These are phyloP conservation scores for Yamadazyma ubonensis DNA, from an alignment of 805 yeast species.

Conservation along the genomic window DNA sequence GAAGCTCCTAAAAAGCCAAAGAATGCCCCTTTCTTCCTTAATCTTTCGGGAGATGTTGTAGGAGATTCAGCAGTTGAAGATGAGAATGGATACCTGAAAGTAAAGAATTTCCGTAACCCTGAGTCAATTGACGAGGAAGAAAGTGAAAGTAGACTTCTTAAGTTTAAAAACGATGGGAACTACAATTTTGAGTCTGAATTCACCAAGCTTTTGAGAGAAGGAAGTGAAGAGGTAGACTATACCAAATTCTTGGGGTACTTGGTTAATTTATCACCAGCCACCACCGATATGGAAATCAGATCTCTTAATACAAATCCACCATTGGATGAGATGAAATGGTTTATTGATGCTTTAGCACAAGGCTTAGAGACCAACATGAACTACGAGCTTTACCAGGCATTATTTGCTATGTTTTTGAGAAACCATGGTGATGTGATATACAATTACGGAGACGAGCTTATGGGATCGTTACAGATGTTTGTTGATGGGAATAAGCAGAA, in stretches of 20 bases:
- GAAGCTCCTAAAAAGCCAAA: slow-evolving; percentile 87
- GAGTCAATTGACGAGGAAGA: slow-evolving; percentile 22
- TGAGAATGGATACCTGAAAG: slow-evolving; percentile 27
- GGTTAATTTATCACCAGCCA: slow-evolving; percentile 66
- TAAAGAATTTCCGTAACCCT: slow-evolving; percentile 4
- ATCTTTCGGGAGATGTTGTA: slow-evolving; percentile 60
- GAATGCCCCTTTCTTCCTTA: slow-evolving; percentile 76
- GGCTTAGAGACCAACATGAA: slow-evolving; percentile 59
- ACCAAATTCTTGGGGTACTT: slow-evolving; percentile 54
- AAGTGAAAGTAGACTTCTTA: slow-evolving; percentile 31
- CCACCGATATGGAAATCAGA: slow-evolving; percentile 82
- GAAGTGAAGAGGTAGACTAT: slow-evolving; percentile 41
- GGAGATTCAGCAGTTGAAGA: slow-evolving; percentile 65
- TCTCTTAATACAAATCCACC: slow-evolving; percentile 70
- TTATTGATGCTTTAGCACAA: slow-evolving; percentile 62
- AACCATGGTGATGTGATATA: slow-evolving; percentile 80
- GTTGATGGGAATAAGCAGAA: slow-evolving; percentile 37
- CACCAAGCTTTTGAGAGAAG: slow-evolving; percentile 61
- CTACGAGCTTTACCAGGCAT: slow-evolving; percentile 79
- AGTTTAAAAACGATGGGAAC: slow-evolving; percentile 26
- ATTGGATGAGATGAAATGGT: slow-evolving; percentile 59
- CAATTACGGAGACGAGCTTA: slow-evolving; percentile 37
- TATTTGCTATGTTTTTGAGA: slow-evolving; percentile 69
- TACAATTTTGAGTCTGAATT: slow-evolving; percentile 70
- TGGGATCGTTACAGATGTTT: slow-evolving; percentile 52